These are phyloP conservation scores for Mortierella sp. DNA, from an alignment of 371 early-diverging fungal genomes.

Conservation along the genomic window DNA sequence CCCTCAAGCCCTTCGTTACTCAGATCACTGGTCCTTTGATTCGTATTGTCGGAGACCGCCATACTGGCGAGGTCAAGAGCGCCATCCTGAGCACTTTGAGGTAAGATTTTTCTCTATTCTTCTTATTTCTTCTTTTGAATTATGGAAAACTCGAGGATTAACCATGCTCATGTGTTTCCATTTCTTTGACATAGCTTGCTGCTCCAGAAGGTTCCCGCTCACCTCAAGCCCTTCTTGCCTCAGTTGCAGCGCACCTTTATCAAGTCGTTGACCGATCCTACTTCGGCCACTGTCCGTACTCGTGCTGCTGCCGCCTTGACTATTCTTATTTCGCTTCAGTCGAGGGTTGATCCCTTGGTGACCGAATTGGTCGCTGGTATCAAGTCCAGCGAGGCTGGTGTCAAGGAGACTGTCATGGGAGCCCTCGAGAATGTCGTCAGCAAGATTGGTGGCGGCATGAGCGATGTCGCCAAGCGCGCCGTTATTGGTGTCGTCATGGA, in stretches of 20 bases:
- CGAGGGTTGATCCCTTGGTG: constrained; percentile 90
- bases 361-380: constrained; percentile 86
- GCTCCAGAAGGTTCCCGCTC: constrained; percentile 85
- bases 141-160: no score
- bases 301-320: constrained; percentile 87
- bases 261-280: constrained; percentile 87
- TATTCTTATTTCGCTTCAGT: constrained; percentile 83
- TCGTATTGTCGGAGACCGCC: constrained; percentile 96
- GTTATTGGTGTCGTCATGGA: constrained; percentile 65
- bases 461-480: constrained; percentile 70
- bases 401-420: constrained; percentile 77
- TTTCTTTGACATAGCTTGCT: constrained; percentile 62
- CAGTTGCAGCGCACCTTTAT: constrained; percentile 98
- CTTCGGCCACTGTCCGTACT: constrained; percentile 77
- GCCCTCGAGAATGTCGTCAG: constrained; percentile 73
- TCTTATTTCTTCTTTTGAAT: background rate
- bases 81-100: constrained; percentile 90
- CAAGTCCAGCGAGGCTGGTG: constrained; percentile 65
- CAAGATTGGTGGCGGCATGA: constrained; percentile 69
- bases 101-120: constrained; percentile 41
- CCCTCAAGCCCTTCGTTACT: constrained; percentile 92
- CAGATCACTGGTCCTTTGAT: constrained; percentile 97
- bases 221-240: constrained; percentile 96
- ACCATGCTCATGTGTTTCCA: background rate
- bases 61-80: constrained; percentile 91